Evolutionary conservation across 352 stramenopile genomes (phyloP).

Genomic region (Globisporangium takayamanum): DNA sequence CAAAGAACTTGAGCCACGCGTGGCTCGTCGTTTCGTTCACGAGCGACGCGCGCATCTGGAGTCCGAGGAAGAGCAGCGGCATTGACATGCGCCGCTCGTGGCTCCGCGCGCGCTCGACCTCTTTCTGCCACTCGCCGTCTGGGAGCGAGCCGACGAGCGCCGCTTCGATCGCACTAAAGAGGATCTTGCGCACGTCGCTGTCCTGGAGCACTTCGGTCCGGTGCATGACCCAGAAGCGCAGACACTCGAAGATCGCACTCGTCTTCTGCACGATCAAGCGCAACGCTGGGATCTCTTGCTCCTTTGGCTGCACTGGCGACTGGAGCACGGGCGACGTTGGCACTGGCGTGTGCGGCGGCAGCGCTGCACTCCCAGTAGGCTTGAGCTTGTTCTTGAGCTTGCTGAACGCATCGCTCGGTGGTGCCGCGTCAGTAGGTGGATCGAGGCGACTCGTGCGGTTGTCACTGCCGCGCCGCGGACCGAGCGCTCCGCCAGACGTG

Average conservation of each 20-base stretch:
- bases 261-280: conserved; percentile 80
- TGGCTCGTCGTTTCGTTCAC: conserved; percentile 65
- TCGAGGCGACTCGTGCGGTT: conserved; percentile 43
- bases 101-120: conserved; percentile 67
- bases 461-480: conserved; percentile 37
- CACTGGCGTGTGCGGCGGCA: conserved; percentile 7
- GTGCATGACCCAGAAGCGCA: conserved; percentile 84
- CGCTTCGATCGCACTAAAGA: conserved; percentile 83
- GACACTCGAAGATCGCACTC: conserved; percentile 77
- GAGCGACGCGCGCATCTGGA: conserved; percentile 80
- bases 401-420: conserved; percentile 39
- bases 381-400: conserved; percentile 75
- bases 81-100: conserved; percentile 68
- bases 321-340: conserved; percentile 25
- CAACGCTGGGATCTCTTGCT: conserved; percentile 64
- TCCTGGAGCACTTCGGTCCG: conserved; percentile 69
- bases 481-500: conserved; percentile 12
- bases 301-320: conserved; percentile 31
- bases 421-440: background rate
- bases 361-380: conserved; percentile 7
- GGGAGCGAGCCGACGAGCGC: conserved; percentile 77
- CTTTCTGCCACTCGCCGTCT: conserved; percentile 70
- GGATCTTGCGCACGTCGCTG: conserved; percentile 70
- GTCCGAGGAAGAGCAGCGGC: conserved; percentile 73
- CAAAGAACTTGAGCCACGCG: conserved; percentile 74